phyloP scores from a whole-genome alignment of 2,329 filamentous ascomycete species.

The Colletotrichum sublineola region DNA sequence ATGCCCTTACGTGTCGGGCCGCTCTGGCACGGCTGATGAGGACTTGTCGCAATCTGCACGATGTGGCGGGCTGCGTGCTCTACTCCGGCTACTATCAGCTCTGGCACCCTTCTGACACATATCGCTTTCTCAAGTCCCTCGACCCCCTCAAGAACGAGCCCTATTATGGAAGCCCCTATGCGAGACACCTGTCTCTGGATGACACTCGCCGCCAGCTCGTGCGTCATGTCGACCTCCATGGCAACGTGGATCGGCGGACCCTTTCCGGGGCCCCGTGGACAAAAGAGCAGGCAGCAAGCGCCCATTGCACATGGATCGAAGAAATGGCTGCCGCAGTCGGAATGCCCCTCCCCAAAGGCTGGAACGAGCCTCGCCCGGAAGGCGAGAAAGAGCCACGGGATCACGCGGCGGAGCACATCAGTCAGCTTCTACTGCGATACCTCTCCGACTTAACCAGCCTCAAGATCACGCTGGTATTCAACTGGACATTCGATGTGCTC shows the following conservation, averaged over 20 bases:
- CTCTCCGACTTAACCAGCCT: background rate
- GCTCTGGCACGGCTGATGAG: constrained; percentile 21
- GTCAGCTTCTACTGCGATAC: constrained; percentile 1
- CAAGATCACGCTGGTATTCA: background rate
- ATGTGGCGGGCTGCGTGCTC: constrained; percentile 22
- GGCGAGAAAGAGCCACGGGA: background rate
- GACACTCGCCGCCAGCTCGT: constrained; percentile 1
- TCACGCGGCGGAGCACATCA: background rate
- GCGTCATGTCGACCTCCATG: constrained; percentile 11
- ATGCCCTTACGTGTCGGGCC: constrained; percentile 1
- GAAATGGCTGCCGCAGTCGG: background rate
- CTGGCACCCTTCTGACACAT: constrained; percentile 5
- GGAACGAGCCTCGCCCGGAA: background rate
- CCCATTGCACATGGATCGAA: background rate
- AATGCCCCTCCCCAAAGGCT: background rate
- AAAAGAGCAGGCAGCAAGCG: background rate
- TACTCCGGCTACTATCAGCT: constrained; percentile 18
- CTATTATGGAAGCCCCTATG: background rate
- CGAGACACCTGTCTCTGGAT: background rate
- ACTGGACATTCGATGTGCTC: background rate
- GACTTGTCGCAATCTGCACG: constrained; percentile 22
- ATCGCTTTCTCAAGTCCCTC: constrained; percentile 4
- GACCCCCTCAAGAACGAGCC: background rate
- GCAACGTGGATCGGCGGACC: background rate
- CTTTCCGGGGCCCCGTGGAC: background rate